These are phyloP conservation scores for Kodamaea derodonti DNA, from an alignment of 1,139 yeast species.

Conservation along the genomic window DNA sequence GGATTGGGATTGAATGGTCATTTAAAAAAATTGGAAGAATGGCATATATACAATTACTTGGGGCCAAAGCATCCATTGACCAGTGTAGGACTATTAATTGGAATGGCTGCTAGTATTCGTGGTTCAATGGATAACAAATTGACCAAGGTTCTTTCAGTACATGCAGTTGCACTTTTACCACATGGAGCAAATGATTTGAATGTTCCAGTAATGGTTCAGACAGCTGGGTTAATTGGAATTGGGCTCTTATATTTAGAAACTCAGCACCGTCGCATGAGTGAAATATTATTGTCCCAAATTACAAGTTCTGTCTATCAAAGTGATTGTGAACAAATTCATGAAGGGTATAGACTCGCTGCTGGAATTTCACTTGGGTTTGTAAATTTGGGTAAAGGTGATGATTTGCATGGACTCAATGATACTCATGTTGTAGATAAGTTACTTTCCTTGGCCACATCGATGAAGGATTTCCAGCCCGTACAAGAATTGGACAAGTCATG, in stretches of 20 bases:
- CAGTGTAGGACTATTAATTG: slow-evolving; percentile 81
- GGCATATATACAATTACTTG: slow-evolving; percentile 93
- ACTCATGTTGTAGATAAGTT: slow-evolving; percentile 67
- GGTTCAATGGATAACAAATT: slow-evolving; percentile 85
- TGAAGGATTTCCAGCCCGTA: slow-evolving; percentile 66
- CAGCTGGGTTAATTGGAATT: slow-evolving; percentile 88
- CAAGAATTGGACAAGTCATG: slow-evolving; percentile 70
- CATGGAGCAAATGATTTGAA: slow-evolving; percentile 87
- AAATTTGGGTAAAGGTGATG: slow-evolving; percentile 77
- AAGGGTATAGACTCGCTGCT: slow-evolving; percentile 83
- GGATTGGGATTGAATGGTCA: slow-evolving; percentile 94
- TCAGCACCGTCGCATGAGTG: slow-evolving; percentile 86
- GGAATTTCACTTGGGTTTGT: slow-evolving; percentile 86
- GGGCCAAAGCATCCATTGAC: slow-evolving; percentile 88
- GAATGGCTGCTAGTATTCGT: slow-evolving; percentile 85
- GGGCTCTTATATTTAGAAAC: slow-evolving; percentile 79
- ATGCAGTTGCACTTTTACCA: slow-evolving; percentile 87
- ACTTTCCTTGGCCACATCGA: slow-evolving; percentile 55
- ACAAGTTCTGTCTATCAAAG: slow-evolving; percentile 54
- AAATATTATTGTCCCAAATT: slow-evolving; percentile 66
- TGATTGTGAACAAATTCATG: slow-evolving; percentile 58
- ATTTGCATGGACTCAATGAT: slow-evolving; percentile 60
- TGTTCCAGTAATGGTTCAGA: slow-evolving; percentile 78
- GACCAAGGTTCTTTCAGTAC: slow-evolving; percentile 89
- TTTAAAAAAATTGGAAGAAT: slow-evolving; percentile 77